Base-by-base conservation (phyloP, 228 moss, liverwort and hornwort species). In the Sphagnum magellanicum region DNA sequence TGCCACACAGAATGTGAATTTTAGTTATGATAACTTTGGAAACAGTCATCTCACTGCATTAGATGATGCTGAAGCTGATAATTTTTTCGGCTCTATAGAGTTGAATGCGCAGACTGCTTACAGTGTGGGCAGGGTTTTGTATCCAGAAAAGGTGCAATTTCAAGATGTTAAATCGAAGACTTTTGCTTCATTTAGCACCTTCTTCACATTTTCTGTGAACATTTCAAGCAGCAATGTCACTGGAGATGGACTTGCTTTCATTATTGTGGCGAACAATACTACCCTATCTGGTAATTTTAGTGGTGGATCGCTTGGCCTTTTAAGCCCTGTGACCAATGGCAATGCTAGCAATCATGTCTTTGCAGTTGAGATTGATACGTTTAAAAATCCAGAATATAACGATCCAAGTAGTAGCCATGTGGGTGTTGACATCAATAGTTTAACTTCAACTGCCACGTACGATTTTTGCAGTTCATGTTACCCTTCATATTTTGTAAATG, bases 311-410 rank as follows among this genome's bases (percentile, higher is more conserved):
- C 67, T 4, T n/a, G 13, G 77, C 17, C 67, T 81, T 6, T 14
- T 74, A 4, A 61, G 47, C 5, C 0, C 0, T 0, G 10, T 0
- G 0, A 10, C 10, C 17, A 50, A 70, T 10, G 69, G 77, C 4
- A 5, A 32, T 3, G 12, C 46, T 14, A 15, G 71, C 5, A 77
- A 72, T 52, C 62, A 7, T 6, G 0, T 75, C 52, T 72, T 79
- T 48, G 65, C 69, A n/a, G 75, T 79, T 46, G 79, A 79, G 62
- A 69, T 79, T 16, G 75, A 79, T 67, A 74, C 65, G 6, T 71
- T 13, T 4, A 66, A 12, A 70, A 74, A 3, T 67, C 6, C 50
- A 6, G 0, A 5, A 8, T 5, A 48, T 4, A 67, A 71, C 16
- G 75, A 79, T 64, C 47, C 63, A 6, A 69, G 72, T 49, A 47